Conservation (phyloP, 2,329 filamentous ascomycete species). For the Podosphaera xanthii region DNA sequence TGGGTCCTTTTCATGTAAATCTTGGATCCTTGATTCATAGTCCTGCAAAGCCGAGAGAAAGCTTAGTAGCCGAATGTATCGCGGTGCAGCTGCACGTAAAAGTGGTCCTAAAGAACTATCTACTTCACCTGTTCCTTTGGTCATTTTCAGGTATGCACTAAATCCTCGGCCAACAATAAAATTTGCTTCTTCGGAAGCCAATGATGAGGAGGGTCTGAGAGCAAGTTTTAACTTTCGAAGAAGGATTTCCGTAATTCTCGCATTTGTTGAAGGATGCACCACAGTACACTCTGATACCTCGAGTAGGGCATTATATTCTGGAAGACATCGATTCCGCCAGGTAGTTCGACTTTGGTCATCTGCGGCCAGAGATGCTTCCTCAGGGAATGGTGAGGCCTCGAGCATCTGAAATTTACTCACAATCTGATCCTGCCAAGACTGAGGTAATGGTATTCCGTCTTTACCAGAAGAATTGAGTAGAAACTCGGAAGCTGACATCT, state of each 20-base stretch:
- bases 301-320: slow-evolving; percentile 44
- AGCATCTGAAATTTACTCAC: slow-evolving; percentile 44
- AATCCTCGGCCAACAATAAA: slow-evolving; percentile 60
- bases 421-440: slow-evolving; percentile 52
- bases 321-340: slow-evolving; percentile 39
- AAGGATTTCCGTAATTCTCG: slow-evolving; percentile 41
- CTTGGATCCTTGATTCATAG: slow-evolving; percentile 23
- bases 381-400: slow-evolving; percentile 40
- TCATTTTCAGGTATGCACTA: slow-evolving; percentile 46
- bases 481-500: slow-evolving; percentile 32
- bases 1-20: slow-evolving; percentile 5
- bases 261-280: slow-evolving; percentile 42
- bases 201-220: slow-evolving; percentile 33
- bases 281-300: slow-evolving; percentile 36
- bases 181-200: slow-evolving; percentile 38
- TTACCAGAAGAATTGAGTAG: slow-evolving; percentile 29
- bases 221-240: slow-evolving; percentile 43
- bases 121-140: slow-evolving; percentile 30
- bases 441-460: slow-evolving; percentile 33
- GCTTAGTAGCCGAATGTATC: slow-evolving; percentile 40
- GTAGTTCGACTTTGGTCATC: slow-evolving; percentile 37
- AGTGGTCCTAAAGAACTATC: slow-evolving; percentile 40
- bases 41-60: slow-evolving; percentile 40
- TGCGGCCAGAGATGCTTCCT: slow-evolving; percentile 26
- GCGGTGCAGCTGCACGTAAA: slow-evolving; percentile 40